Conservation (phyloP, 2,329 filamentous ascomycete genomes). For the Ophiostoma ulmi region DNA sequence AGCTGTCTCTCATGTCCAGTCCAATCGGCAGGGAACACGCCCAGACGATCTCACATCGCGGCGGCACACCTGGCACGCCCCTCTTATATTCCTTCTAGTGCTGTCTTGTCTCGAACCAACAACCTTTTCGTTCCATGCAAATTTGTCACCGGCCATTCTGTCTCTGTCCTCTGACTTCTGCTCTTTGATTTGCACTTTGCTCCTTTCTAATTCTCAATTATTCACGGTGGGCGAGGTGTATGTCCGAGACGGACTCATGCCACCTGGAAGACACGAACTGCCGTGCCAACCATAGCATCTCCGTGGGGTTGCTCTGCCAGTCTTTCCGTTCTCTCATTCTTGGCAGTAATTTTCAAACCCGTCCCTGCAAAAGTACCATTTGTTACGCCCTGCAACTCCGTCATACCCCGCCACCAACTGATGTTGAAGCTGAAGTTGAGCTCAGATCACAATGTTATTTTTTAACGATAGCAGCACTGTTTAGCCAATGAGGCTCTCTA, state of each 20-base stretch:
- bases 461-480: not conserved
- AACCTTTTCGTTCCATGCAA: not conserved
- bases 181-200: not conserved
- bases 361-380: not conserved
- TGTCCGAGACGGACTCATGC: not conserved
- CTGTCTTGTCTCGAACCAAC: not conserved
- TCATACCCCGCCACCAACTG: not conserved
- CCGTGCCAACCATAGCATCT: not conserved
- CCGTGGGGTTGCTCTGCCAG: not conserved
- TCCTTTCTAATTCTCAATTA: not conserved
- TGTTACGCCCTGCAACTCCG: no score
- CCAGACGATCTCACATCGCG: not conserved
- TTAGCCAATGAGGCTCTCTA: not conserved
- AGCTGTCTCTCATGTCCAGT: not conserved
- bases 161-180: not conserved
- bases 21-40: constrained; percentile 4
- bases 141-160: not conserved
- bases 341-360: not conserved
- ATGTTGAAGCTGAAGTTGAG: not conserved
- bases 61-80: not conserved
- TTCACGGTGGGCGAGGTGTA: not conserved
- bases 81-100: not conserved
- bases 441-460: not conserved
- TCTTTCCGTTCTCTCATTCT: not conserved
- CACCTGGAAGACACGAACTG: not conserved